A percentile compares a stretch with the other conserved stretches of the same genome.
Conservation (phyloP, 1,139 yeast genomes). For the Geotrichum bryndzae region DNA sequence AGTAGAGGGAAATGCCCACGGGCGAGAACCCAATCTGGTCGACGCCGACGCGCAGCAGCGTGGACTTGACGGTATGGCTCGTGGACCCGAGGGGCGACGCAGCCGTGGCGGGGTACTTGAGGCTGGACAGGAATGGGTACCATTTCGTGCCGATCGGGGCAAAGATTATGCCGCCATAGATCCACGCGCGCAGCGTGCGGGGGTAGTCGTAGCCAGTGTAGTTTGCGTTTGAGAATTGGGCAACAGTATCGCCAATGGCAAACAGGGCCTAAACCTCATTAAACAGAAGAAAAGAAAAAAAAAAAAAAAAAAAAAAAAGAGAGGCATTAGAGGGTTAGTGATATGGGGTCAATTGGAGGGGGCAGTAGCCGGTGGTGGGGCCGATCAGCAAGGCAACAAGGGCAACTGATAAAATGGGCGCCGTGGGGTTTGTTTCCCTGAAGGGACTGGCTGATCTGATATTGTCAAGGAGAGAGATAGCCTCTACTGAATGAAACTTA, state of each 20-base stretch:
- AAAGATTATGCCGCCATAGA: constrained; percentile 72
- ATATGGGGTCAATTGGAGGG: neutral
- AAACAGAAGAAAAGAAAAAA: no score
- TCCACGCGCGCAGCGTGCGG: constrained; percentile 59
- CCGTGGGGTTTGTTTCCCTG: neutral
- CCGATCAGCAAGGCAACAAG: no score
- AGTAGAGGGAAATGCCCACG: constrained; percentile 42
- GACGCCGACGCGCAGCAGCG: constrained; percentile 47
- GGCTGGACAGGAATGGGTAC: constrained; percentile 54
- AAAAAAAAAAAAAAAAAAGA: neutral
- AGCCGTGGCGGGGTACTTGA: constrained; percentile 25
- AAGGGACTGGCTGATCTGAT: neutral
- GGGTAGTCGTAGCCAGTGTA: constrained; percentile 22
- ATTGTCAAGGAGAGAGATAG: neutral
- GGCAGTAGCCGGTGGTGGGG: neutral
- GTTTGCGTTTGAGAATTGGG: constrained; percentile 3
- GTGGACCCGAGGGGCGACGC: constrained; percentile 1
- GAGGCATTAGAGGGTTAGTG: neutral
- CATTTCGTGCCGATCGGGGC: constrained; percentile 68
- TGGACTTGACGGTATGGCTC: constrained; percentile 38
- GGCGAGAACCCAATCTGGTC: constrained; percentile 84
- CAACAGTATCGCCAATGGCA: constrained; percentile 13
- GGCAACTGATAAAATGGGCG: neutral
- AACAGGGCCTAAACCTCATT: constrained; percentile 1
- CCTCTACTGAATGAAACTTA: neutral